These are phyloP conservation scores for Babesia bigemina DNA, from an alignment of 169 alveolate species.

Conservation along the genomic window DNA sequence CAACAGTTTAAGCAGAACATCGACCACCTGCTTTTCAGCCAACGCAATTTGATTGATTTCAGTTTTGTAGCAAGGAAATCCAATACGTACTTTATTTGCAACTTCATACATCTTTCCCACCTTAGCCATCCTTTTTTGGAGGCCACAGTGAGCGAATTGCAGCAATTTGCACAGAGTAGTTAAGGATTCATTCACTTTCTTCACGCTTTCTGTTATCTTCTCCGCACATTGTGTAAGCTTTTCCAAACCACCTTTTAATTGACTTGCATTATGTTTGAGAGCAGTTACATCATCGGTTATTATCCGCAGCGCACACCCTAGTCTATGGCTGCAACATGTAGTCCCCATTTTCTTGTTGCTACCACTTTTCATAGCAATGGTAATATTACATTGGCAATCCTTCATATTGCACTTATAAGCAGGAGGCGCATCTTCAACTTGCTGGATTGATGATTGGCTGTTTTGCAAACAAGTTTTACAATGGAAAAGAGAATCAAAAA, in stretches of 20 bases:
- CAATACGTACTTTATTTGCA: not conserved
- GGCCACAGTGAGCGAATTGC: constrained; percentile 1
- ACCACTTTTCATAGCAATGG: not conserved
- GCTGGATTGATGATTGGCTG: not conserved
- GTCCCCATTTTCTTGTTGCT: not conserved
- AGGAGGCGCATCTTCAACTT: not conserved
- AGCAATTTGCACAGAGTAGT: not conserved
- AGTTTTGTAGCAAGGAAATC: constrained; percentile 7
- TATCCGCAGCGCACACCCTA: constrained; percentile 21
- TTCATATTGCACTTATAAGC: not conserved
- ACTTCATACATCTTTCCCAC: not conserved
- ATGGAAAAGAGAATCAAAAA: not conserved
- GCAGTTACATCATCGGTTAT: constrained; percentile 7
- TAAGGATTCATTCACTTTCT: not conserved
- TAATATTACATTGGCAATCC: not conserved
- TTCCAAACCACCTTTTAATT: not conserved
- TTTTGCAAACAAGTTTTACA: not conserved
- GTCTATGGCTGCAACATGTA: constrained; percentile 10
- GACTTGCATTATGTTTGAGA: not conserved
- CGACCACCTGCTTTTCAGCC: not conserved
- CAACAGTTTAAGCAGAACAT: not conserved
- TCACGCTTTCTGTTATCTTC: not conserved
- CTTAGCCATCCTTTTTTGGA: not conserved
- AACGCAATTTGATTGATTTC: not conserved
- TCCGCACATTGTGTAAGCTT: not conserved